These are phyloP conservation scores for Tolypocladium tundrense DNA, from an alignment of 2,329 filamentous ascomycete species.

Conservation along the genomic window DNA sequence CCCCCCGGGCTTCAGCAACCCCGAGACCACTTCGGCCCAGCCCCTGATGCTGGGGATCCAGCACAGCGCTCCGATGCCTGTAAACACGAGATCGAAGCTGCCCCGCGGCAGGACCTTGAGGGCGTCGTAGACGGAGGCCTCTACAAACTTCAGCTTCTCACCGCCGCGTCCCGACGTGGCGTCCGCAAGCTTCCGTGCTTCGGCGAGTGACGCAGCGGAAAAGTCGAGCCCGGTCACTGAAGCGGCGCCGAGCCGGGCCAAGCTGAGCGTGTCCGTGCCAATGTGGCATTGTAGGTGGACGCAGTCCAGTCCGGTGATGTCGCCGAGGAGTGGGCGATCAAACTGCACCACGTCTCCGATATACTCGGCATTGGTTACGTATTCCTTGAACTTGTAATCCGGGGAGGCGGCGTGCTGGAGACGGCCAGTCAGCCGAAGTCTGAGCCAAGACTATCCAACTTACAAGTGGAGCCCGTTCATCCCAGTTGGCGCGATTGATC, in stretches of 20 bases:
- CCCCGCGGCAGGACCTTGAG: background rate
- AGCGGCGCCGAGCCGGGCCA: slow-evolving; percentile 6
- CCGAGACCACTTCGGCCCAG: slow-evolving; percentile 6
- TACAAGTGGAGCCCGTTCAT: no score
- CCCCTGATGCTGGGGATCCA: slow-evolving; percentile 5
- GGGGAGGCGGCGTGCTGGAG: no score
- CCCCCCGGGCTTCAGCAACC: slow-evolving; percentile 5
- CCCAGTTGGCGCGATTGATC: no score
- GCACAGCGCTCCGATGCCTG: slow-evolving; percentile 7
- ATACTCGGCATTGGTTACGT: no score
- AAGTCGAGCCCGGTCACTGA: slow-evolving; percentile 9
- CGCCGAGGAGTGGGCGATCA: no score
- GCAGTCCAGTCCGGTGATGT: slow-evolving; percentile 3
- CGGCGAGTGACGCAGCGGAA: slow-evolving; percentile 3
- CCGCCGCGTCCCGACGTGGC: slow-evolving; percentile 3
- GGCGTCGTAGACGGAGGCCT: slow-evolving; percentile 6
- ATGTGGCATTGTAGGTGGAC: slow-evolving; percentile 10
- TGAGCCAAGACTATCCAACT: no score
- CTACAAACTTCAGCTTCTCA: slow-evolving; percentile 5
- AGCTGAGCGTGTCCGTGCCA: slow-evolving; percentile 8
- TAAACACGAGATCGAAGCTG: slow-evolving; percentile 8
- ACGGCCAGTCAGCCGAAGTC: no score
- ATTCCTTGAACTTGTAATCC: no score
- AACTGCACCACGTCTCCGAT: no score
- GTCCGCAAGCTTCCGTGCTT: slow-evolving; percentile 4